phyloP scores from a whole-genome alignment of 1,284 basidiomycete species.

The Ceratobasidium papillatum region DNA sequence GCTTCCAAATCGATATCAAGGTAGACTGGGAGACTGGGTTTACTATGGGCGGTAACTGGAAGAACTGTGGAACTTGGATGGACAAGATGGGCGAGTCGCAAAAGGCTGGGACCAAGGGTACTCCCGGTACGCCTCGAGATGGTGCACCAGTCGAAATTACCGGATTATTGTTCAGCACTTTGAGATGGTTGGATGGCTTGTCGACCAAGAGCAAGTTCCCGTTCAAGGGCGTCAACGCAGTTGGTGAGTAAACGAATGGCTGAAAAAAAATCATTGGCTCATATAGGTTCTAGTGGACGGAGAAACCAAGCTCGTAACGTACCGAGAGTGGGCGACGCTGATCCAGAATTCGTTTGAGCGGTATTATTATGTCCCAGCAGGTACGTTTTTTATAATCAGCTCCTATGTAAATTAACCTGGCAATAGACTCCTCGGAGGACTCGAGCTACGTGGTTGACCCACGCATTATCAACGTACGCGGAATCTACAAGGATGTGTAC shows the following conservation, averaged over 20 bases:
- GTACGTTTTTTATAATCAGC: slow-evolving; percentile 55
- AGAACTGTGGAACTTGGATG: slow-evolving; percentile 94
- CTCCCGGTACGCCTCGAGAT: slow-evolving; percentile 94
- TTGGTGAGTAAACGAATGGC: slow-evolving; percentile 61
- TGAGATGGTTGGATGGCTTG: slow-evolving; percentile 85
- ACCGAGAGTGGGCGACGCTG: slow-evolving; percentile 88
- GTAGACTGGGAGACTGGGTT: slow-evolving; percentile 96
- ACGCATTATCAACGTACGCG: slow-evolving; percentile 83
- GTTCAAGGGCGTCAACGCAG: slow-evolving; percentile 87
- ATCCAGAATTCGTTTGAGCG: slow-evolving; percentile 90
- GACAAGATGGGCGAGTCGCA: slow-evolving; percentile 95
- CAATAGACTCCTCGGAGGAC: slow-evolving; percentile 78
- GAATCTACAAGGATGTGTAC: slow-evolving; percentile 98
- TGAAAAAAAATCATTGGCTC: neutral
- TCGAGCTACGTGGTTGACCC: slow-evolving; percentile 74
- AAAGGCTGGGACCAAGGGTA: slow-evolving; percentile 92
- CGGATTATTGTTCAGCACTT: slow-evolving; percentile 89
- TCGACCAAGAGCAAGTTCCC: slow-evolving; percentile 78
- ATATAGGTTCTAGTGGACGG: slow-evolving; percentile 68
- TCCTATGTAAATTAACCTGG: slow-evolving; percentile 14
- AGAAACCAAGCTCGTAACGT: slow-evolving; percentile 76
- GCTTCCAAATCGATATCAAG: slow-evolving; percentile 92
- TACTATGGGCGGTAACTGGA: slow-evolving; percentile 85
- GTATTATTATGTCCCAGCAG: slow-evolving; percentile 87
- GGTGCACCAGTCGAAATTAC: slow-evolving; percentile 97